phyloP scores from a whole-genome alignment of 2,329 filamentous ascomycete genomes.

The Neopestalotiopsis rosae region DNA sequence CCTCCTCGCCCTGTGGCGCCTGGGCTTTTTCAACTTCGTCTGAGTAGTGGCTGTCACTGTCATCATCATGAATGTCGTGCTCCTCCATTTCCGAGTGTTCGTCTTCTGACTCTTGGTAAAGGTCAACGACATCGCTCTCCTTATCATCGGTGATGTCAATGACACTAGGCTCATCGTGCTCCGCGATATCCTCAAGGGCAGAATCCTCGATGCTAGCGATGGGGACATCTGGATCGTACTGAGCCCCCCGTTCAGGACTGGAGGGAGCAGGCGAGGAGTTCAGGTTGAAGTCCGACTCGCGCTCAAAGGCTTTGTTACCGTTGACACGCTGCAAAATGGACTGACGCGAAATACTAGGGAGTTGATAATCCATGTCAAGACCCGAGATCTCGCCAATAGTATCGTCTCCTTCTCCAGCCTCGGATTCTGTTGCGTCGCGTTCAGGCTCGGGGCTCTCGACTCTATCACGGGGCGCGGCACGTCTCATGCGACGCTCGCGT shows the following conservation, averaged over 20 bases:
- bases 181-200: constrained; percentile 55
- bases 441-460: constrained; percentile 50
- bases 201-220: constrained; percentile 85
- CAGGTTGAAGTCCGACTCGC: constrained; percentile 68
- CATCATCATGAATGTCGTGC: constrained; percentile 46
- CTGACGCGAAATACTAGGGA: constrained; percentile 87
- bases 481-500: constrained; percentile 71
- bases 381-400: constrained; percentile 64
- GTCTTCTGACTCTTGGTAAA: constrained; percentile 62
- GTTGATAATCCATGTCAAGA: constrained; percentile 64
- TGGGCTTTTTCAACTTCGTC: constrained; percentile 42
- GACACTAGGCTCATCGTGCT: constrained; percentile 61
- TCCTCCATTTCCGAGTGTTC: constrained; percentile 33
- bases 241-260: constrained; percentile 61
- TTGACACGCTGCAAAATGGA: constrained; percentile 91
- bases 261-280: constrained; percentile 66
- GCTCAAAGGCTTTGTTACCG: constrained; percentile 60
- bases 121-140: constrained; percentile 70
- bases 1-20: constrained; percentile 38
- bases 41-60: constrained; percentile 63
- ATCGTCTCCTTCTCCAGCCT: constrained; percentile 61
- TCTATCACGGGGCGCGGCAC: constrained; percentile 59
- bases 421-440: constrained; percentile 38
- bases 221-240: constrained; percentile 85
- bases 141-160: constrained; percentile 71